Evolutionary conservation across 371 early-diverging fungal species (phyloP).

Genomic region (Mortierella sp.): DNA sequence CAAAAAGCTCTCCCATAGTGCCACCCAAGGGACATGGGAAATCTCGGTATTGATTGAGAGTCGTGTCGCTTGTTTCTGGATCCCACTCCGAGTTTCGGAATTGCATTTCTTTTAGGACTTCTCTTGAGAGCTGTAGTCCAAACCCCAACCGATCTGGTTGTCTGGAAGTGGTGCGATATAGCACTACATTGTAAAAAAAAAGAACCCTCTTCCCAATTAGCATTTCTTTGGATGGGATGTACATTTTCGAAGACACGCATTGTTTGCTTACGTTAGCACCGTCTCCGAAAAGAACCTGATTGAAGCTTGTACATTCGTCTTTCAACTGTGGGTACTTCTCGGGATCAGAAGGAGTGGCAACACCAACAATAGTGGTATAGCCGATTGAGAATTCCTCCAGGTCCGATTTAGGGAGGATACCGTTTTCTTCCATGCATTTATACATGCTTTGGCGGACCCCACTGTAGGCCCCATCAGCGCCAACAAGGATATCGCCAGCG

Average conservation of each 20-base stretch:
- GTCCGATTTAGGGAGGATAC: slow-evolving; percentile 9
- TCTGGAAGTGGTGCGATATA: background rate
- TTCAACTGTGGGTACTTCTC: background rate
- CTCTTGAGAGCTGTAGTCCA: background rate
- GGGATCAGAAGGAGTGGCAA: background rate
- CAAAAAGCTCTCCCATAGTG: too few relatives aligned
- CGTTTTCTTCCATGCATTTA: slow-evolving; percentile 3
- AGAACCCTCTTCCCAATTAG: too few relatives aligned
- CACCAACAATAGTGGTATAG: slow-evolving; percentile 11
- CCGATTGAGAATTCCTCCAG: background rate
- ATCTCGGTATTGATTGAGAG: slow-evolving; percentile 2
- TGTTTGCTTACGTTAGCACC: background rate
- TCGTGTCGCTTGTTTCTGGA: background rate
- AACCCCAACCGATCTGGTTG: slow-evolving; percentile 14
- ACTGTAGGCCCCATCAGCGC: too few relatives aligned
- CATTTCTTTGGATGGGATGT: too few relatives aligned
- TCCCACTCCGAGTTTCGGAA: slow-evolving; percentile 25
- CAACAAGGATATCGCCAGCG: too few relatives aligned
- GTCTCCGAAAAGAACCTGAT: background rate
- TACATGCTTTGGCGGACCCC: slow-evolving; percentile 23
- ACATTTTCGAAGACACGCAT: background rate
- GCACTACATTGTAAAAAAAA: background rate
- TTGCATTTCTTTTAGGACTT: background rate
- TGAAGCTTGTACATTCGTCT: slow-evolving; percentile 2
- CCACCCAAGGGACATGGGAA: background rate